Evolutionary conservation across 257 asterid genomes (phyloP), one percentile per base, ranked within the genome.

Genomic region (Primulina eburnea): DNA sequence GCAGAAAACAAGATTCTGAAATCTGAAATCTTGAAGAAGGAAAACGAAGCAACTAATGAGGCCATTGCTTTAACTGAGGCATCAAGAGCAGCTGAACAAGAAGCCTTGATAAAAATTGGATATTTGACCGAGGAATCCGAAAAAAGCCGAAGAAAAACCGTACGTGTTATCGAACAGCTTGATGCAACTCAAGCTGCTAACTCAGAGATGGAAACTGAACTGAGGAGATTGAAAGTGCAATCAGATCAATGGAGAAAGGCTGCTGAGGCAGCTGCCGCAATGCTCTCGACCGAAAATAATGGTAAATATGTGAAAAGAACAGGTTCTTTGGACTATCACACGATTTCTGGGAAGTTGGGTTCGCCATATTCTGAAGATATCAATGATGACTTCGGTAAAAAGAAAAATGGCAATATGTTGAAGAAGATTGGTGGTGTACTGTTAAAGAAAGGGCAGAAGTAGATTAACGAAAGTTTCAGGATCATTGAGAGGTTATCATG

Each of bases 201-300:
- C 73, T 32, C 72, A 0, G 92, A 89, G 71, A 66, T 89, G 80
- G 97, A 91, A 78, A 80, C 86, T 24, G 96, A 91, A 65, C 63
- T 91, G 56, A 80, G 93, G 84, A 85, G 85, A 70, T 62, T 91
- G 75, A 89, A 87, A 58, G 92, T 91, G 75, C 97, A 89, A 61
- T 82, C 87, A 8, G 95, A 89, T 66, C 97, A 91, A 64, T 91
- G 97, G 97, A 84, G 96, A 63, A 91, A 91, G 75, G 96, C 97
- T 14, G 96, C 97, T 26, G 95, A 89, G 79, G 95, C 88, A 0
- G 97, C 97, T 32, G 84, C 89, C 17, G 81, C 92, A 9, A 89
- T 91, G 82, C 87, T 91, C 53, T 68, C 90, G 8, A 72, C 78
- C 4, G 88, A 82, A 32, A 83, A 79, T 34, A 81, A 79, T 10